Base-by-base conservation (phyloP, 176 grass and related monocot genomes). In the Saccharum spontaneum region DNA sequence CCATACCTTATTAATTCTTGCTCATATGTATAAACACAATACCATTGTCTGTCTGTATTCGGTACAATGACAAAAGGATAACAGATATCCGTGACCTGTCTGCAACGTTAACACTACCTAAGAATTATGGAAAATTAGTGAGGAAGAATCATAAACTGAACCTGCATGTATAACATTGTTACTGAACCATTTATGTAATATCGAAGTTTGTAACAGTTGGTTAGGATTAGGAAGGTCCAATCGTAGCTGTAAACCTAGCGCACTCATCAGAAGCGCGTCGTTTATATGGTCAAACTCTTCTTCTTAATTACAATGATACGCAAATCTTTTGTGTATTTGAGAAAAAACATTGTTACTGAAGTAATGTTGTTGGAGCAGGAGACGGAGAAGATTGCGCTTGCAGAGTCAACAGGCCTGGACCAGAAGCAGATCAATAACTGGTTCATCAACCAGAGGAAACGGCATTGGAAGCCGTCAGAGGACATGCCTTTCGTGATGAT, bases 351-450 rank as follows among this genome's bases (percentile, higher is more conserved):
- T 67, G 24, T 23, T 69, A 60, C 18, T 49, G 15, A 81, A 7
- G 2, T 77, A 20, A 46, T 71, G 10, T 68, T 12, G 2, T 39
- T 72, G 0, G 65, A 39, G 68, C 63, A 94, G 92, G 92, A 94
- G 82, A 82, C 78, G 14, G 92, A 94, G 52, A 94, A 94, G 92
- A 85, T 91, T 0, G 92, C 78, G 0, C 77, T 94, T 6, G 89
- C 92, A 1, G 87, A 94, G 14, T 85, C 89, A 1, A 94, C 92
- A 1, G 89, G 92, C n/a, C 87, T 94, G 8, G 92, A 94, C 34
- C 92, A 91, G 89, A 94, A 94, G 44, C 92, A 94, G 84, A 94
- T 94, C 84, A 94, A 94, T 61, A 94, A 94, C 61, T 94, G 92
- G 92, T 94, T 94, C 71, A 94, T 94, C 57, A 94, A 94, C 81